Conservation (phyloP, 768 basidiomycete species). For the Calocybe indica region DNA sequence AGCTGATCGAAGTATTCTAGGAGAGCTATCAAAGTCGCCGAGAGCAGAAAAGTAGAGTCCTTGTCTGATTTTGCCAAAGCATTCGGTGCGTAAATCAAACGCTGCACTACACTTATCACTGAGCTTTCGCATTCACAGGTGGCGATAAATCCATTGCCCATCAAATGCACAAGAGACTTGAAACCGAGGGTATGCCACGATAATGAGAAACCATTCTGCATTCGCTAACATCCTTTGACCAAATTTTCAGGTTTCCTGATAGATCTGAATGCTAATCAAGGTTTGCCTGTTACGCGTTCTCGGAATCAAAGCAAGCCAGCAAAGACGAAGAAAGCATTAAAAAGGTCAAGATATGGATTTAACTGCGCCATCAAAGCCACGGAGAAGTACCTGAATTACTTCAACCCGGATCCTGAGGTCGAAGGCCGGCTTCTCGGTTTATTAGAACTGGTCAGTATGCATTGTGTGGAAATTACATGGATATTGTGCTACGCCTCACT, state of each 20-base stretch:
- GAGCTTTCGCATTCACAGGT: constrained; percentile 25
- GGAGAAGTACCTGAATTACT: constrained; percentile 58
- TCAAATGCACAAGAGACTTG: constrained; percentile 63
- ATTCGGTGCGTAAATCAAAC: constrained; percentile 39
- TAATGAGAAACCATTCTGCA: not conserved
- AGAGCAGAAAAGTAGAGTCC: constrained; percentile 37
- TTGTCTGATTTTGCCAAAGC: constrained; percentile 50
- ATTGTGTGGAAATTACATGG: constrained; percentile 1
- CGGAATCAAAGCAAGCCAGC: constrained; percentile 30
- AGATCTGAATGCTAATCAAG: constrained; percentile 47
- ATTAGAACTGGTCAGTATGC: constrained; percentile 41
- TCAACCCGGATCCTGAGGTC: constrained; percentile 51
- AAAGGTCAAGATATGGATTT: constrained; percentile 56
- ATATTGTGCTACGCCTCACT: too few relatives aligned
- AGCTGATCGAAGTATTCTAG: constrained; percentile 1
- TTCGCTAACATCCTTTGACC: not conserved
- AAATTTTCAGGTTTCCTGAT: constrained; percentile 50
- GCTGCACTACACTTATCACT: not conserved
- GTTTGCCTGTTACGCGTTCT: constrained; percentile 35
- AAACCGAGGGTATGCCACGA: constrained; percentile 54
- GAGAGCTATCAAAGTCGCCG: constrained; percentile 34
- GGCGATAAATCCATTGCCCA: constrained; percentile 48
- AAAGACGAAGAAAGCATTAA: constrained; percentile 44
- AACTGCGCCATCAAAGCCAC: constrained; percentile 38
- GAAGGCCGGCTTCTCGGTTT: constrained; percentile 62